Conservation (phyloP, 2,329 filamentous ascomycete genomes). For the Calonectria hawksworthii region DNA sequence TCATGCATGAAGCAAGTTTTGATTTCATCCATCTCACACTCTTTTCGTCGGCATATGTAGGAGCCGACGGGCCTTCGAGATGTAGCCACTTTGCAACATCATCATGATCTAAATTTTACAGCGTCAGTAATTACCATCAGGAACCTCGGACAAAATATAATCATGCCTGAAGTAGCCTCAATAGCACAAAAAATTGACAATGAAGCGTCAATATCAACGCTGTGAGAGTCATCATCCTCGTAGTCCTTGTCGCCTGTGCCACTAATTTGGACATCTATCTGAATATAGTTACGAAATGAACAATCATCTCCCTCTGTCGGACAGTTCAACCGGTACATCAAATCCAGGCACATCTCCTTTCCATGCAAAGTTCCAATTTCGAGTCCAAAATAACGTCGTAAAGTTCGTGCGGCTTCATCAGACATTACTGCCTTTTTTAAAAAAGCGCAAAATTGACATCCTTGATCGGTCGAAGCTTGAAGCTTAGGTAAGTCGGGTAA, state of each 20-base stretch:
- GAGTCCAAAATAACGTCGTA: not conserved
- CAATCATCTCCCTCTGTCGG: not conserved
- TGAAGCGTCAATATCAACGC: not conserved
- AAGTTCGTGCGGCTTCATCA: not conserved
- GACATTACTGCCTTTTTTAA: not conserved
- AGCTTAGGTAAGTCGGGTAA: not conserved
- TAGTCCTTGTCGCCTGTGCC: not conserved
- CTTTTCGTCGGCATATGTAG: not conserved
- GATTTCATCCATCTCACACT: not conserved
- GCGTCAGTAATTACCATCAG: not conserved
- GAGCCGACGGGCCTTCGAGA: not conserved
- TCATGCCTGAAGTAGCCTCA: not conserved
- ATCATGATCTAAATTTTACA: not conserved
- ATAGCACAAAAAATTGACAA: not conserved
- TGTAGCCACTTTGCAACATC: not conserved
- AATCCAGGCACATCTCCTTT: not conserved
- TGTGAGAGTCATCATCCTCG: not conserved
- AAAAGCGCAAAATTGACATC: not conserved
- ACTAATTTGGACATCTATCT: not conserved
- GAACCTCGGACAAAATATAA: too few species aligned
- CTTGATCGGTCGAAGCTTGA: not conserved
- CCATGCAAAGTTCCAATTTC: not conserved
- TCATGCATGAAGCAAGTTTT: not conserved
- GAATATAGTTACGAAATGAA: not conserved
- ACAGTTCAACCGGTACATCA: not conserved